A percentile compares a stretch with the other conserved stretches of the same genome.
Conservation (phyloP, 495 filamentous ascomycete species). For the Parathielavia appendiculata region DNA sequence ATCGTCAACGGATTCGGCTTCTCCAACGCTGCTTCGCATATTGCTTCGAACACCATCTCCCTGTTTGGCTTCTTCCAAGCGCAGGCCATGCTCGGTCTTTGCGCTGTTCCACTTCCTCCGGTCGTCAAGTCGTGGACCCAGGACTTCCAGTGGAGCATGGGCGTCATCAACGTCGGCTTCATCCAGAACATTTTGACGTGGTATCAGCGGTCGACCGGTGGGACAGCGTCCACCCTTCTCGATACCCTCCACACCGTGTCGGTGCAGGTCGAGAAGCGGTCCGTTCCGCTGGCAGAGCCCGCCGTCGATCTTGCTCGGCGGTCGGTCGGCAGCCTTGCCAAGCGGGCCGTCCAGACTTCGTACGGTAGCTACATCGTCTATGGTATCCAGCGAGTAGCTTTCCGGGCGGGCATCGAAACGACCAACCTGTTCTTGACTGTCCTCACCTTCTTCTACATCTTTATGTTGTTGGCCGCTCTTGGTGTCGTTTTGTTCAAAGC, state of each 20-base stretch:
- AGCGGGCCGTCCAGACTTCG: slow-evolving; percentile 42
- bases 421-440: slow-evolving; percentile 96
- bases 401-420: slow-evolving; percentile 74
- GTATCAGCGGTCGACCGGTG: slow-evolving; percentile 94
- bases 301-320: slow-evolving; percentile 42
- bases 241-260: slow-evolving; percentile 69
- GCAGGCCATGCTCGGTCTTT: slow-evolving; percentile 92
- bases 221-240: slow-evolving; percentile 75
- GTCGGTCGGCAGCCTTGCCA: slow-evolving; percentile 39
- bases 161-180: slow-evolving; percentile 84
- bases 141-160: slow-evolving; percentile 98
- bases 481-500: slow-evolving; percentile 76
- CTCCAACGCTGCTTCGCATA: slow-evolving; percentile 94
- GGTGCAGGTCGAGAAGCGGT: slow-evolving; percentile 76
- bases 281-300: slow-evolving; percentile 32
- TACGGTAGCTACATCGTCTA: slow-evolving; percentile 61
- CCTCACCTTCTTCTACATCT: slow-evolving; percentile 81
- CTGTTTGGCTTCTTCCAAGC: slow-evolving; percentile 95
- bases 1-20: slow-evolving; percentile 78
- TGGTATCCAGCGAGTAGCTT: slow-evolving; percentile 87
- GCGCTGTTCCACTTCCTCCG: slow-evolving; percentile 76
- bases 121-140: slow-evolving; percentile 93
- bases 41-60: slow-evolving; percentile 87
- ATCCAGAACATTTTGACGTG: slow-evolving; percentile 85
- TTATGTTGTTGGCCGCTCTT: slow-evolving; percentile 65